These are phyloP conservation scores for Alternaria conjuncta DNA, from an alignment of 2,329 filamentous ascomycete species.

Conservation along the genomic window DNA sequence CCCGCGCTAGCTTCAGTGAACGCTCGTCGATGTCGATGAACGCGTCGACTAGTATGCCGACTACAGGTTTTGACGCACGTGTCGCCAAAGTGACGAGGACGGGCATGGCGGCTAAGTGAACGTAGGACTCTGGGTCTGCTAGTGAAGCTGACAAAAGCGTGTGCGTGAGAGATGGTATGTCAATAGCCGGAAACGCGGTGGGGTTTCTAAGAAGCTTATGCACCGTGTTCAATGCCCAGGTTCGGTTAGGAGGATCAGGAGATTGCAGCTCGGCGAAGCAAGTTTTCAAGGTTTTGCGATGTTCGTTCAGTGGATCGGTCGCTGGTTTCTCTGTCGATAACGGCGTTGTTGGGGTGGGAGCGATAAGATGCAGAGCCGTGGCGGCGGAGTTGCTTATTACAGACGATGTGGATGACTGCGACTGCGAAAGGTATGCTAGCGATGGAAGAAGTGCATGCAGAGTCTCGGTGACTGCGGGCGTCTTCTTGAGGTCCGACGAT, in stretches of 20 bases:
- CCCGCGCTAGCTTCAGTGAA: conserved; percentile 27
- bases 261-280: conserved; percentile 40
- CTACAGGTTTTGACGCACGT: conserved; percentile 67
- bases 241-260: conserved; percentile 45
- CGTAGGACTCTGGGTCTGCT: conserved; percentile 72
- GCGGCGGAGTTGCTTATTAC: conserved; percentile 35
- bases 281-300: conserved; percentile 31
- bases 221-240: conserved; percentile 43
- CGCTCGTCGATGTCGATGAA: conserved; percentile 69
- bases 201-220: conserved; percentile 58
- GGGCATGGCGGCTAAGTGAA: conserved; percentile 72
- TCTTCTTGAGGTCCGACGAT: conserved; percentile 43
- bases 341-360: conserved; percentile 56
- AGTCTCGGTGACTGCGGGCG: conserved; percentile 23
- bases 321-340: not conserved
- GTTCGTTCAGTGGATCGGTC: conserved; percentile 57
- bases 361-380: conserved; percentile 59
- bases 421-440: conserved; percentile 34
- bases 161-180: conserved; percentile 69
- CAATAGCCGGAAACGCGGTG: conserved; percentile 63
- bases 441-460: conserved; percentile 15
- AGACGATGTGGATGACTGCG: conserved; percentile 15
- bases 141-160: conserved; percentile 70
- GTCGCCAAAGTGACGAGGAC: conserved; percentile 67
- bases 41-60: conserved; percentile 68